phyloP scores from a whole-genome alignment of 2,329 filamentous ascomycete species.

The Aspergillus sp. region DNA sequence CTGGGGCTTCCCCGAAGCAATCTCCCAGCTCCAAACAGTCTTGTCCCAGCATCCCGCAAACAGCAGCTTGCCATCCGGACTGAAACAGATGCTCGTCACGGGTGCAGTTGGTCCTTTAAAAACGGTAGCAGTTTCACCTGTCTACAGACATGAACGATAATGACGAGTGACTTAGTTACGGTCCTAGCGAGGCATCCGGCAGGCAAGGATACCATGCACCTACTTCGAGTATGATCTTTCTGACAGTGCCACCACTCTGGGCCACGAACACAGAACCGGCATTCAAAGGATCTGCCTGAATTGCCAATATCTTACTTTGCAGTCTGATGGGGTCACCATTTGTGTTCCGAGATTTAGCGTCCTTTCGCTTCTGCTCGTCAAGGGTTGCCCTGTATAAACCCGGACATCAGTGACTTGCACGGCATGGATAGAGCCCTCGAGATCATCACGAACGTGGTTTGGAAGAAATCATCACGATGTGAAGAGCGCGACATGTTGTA shows the following conservation, averaged over 20 bases:
- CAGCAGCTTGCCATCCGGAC: conserved; percentile 52
- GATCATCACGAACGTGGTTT: conserved; percentile 66
- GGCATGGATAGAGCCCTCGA: conserved; percentile 2
- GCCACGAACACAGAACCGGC: conserved; percentile 67
- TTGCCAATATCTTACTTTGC: conserved; percentile 79
- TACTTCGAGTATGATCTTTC: conserved; percentile 72
- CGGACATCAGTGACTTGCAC: conserved; percentile 8
- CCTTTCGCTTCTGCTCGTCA: conserved; percentile 56
- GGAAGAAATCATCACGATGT: conserved; percentile 81
- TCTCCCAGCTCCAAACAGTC: conserved; percentile 78
- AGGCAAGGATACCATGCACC: conserved; percentile 34
- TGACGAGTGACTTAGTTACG: background rate
- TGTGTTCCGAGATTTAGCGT: conserved; percentile 72
- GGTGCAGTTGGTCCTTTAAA: conserved; percentile 76
- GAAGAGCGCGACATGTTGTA: conserved; percentile 59
- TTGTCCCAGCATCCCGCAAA: conserved; percentile 97
- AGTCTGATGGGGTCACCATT: conserved; percentile 76
- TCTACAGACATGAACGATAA: conserved; percentile 25
- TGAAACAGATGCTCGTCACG: conserved; percentile 69
- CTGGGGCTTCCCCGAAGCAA: conserved; percentile 51
- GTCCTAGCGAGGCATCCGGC: conserved; percentile 7
- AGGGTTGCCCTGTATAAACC: conserved; percentile 40
- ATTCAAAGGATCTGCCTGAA: conserved; percentile 62
- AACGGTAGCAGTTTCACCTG: conserved; percentile 38
- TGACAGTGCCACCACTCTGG: conserved; percentile 78